Percentiles rank a stretch among this genome's conserved stretches.
phyloP scores from a whole-genome alignment of 2,329 filamentous ascomycete species.

The Fusarium odoratissimum region DNA sequence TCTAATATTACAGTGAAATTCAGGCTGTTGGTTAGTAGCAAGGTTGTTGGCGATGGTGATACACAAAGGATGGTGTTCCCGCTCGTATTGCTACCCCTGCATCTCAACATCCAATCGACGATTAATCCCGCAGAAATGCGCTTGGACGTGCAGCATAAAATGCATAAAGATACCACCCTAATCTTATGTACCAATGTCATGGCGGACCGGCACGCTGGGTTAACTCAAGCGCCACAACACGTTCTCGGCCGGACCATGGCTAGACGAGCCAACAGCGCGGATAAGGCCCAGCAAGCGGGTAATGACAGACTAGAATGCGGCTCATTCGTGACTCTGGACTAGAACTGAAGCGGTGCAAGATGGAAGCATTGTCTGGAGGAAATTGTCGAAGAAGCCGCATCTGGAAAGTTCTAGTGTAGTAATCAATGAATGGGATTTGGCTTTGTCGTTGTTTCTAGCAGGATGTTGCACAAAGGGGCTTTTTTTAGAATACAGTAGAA shows the following conservation, averaged over 20 bases:
- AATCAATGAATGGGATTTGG: not conserved
- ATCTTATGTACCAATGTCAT: not conserved
- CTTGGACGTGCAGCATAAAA: not conserved
- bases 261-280: not conserved
- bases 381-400: not conserved
- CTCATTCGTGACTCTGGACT: not conserved
- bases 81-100: conserved; percentile 4
- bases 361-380: not conserved
- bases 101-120: not conserved
- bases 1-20: too few relatives aligned
- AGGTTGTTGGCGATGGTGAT: not conserved
- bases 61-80: not conserved
- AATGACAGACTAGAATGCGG: not conserved
- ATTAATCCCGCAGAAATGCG: not conserved
- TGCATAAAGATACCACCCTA: not conserved
- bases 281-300: not conserved
- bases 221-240: conserved; percentile 11
- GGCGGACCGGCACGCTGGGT: conserved; percentile 2
- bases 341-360: not conserved
- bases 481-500: not conserved
- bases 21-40: not conserved
- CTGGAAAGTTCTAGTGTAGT: conserved; percentile 1
- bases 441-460: not conserved
- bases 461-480: not conserved
- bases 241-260: conserved; percentile 8